A percentile compares a stretch with the other conserved stretches of the same genome.
These are phyloP conservation scores for Tympanopsis confertula DNA, from an alignment of 2,329 filamentous ascomycete genomes.

Conservation along the genomic window DNA sequence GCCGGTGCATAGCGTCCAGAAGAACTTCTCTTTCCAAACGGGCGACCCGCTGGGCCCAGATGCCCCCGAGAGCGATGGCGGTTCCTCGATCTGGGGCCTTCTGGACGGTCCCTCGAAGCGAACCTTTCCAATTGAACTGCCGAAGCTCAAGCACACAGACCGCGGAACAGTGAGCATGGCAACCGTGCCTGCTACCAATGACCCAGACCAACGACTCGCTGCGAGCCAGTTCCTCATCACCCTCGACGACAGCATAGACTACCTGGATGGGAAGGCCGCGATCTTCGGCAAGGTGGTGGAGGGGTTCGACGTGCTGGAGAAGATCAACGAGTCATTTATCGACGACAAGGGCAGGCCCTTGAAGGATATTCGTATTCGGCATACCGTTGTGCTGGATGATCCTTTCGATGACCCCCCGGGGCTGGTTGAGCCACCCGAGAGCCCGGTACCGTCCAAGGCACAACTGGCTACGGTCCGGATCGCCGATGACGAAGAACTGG, in stretches of 20 bases:
- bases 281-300: conserved; percentile 65
- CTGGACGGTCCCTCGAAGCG: conserved; percentile 43
- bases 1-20: conserved; percentile 59
- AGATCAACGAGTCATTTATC: conserved; percentile 59
- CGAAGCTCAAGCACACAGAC: conserved; percentile 56
- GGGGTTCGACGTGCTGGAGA: conserved; percentile 62
- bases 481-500: conserved; percentile 57
- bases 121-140: conserved; percentile 52
- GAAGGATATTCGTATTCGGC: conserved; percentile 62
- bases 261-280: conserved; percentile 59
- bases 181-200: conserved; percentile 45
- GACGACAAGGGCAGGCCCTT: conserved; percentile 57
- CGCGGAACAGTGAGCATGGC: conserved; percentile 68
- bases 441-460: conserved; percentile 53
- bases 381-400: conserved; percentile 61
- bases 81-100: conserved; percentile 60
- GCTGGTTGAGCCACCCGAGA: conserved; percentile 48
- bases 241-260: conserved; percentile 58
- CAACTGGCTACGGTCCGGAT: conserved; percentile 63
- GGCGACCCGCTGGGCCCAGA: conserved; percentile 62
- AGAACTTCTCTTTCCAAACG: conserved; percentile 63
- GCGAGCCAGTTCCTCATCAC: conserved; percentile 65
- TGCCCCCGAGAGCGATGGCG: conserved; percentile 58
- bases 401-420: conserved; percentile 55
- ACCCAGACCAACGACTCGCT: conserved; percentile 54